Evolutionary conservation across 2,329 filamentous ascomycete genomes (phyloP).

Genomic region (Dactylellina leptospora): DNA sequence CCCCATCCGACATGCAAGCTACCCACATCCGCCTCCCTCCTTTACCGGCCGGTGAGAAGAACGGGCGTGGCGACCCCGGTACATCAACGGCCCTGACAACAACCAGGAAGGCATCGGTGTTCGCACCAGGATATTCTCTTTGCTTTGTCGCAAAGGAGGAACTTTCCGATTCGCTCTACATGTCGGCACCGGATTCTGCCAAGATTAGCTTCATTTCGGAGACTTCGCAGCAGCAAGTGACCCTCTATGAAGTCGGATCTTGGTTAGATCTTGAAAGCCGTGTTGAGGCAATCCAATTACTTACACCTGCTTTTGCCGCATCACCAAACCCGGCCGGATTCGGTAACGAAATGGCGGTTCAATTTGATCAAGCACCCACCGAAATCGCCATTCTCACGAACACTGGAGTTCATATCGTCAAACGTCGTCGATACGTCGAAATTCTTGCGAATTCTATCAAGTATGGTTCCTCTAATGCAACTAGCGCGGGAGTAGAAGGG

Average conservation of each 20-base stretch:
- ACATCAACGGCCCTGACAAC: conserved; percentile 58
- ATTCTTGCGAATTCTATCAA: conserved; percentile 86
- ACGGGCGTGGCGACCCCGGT: conserved; percentile 55
- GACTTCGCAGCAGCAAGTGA: conserved; percentile 53
- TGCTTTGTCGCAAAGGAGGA: conserved; percentile 72
- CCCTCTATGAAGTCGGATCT: conserved; percentile 73
- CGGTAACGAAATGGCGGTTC: conserved; percentile 94
- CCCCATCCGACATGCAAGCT: conserved; percentile 96
- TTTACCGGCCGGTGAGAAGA: conserved; percentile 60
- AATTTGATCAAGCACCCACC: conserved; percentile 82
- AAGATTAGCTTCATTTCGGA: conserved; percentile 69
- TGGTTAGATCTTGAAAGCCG: conserved; percentile 79
- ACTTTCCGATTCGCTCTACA: conserved; percentile 74
- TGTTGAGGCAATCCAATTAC: conserved; percentile 79
- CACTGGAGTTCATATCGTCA: conserved; percentile 85
- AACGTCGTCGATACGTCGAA: conserved; percentile 84
- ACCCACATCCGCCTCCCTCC: conserved; percentile 96
- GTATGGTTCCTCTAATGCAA: conserved; percentile 70
- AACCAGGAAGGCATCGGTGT: conserved; percentile 64
- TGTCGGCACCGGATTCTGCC: conserved; percentile 86
- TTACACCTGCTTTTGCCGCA: conserved; percentile 76
- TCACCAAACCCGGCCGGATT: conserved; percentile 77
- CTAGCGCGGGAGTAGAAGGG: conserved; percentile 75
- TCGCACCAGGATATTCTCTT: conserved; percentile 89
- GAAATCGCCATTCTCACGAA: conserved; percentile 94